Percentiles rank a stretch among this genome's conserved stretches.
These are phyloP conservation scores for Hygrophoropsis aurantiaca DNA, from an alignment of 768 basidiomycete genomes.

Conservation along the genomic window DNA sequence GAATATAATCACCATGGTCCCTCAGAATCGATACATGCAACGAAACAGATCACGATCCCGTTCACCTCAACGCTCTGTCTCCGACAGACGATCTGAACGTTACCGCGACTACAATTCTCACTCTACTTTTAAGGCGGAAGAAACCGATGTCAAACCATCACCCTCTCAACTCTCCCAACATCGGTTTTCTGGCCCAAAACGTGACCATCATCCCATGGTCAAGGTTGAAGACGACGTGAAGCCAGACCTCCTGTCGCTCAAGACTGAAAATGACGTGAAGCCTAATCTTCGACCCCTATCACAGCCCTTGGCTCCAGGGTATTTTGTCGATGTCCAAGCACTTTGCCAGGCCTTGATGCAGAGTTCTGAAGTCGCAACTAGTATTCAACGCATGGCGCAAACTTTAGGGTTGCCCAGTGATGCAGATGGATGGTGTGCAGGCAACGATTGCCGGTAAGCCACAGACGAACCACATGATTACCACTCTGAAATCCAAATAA, in stretches of 20 bases:
- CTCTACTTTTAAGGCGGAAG: neutral
- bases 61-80: slow-evolving; percentile 6
- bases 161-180: slow-evolving; percentile 1
- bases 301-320: slow-evolving; percentile 27
- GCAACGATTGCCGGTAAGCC: slow-evolving; percentile 51
- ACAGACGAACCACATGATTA: neutral
- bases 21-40: too few species aligned
- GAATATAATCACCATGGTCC: too few species aligned
- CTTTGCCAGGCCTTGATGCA: slow-evolving; percentile 43
- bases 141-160: neutral
- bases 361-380: slow-evolving; percentile 16
- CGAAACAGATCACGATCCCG: slow-evolving; percentile 8
- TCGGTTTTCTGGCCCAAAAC: neutral
- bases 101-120: neutral
- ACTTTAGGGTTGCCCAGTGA: slow-evolving; percentile 31
- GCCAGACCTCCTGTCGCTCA: neutral
- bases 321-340: slow-evolving; percentile 41
- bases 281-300: neutral
- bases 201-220: neutral
- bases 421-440: slow-evolving; percentile 44
- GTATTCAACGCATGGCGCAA: slow-evolving; percentile 32
- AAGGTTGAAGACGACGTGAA: slow-evolving; percentile 1
- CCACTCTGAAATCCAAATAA: neutral
- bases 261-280: neutral
- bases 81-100: neutral